These are phyloP conservation scores for Aspergillus ustus DNA, from an alignment of 2,329 filamentous ascomycete genomes.

Conservation along the genomic window DNA sequence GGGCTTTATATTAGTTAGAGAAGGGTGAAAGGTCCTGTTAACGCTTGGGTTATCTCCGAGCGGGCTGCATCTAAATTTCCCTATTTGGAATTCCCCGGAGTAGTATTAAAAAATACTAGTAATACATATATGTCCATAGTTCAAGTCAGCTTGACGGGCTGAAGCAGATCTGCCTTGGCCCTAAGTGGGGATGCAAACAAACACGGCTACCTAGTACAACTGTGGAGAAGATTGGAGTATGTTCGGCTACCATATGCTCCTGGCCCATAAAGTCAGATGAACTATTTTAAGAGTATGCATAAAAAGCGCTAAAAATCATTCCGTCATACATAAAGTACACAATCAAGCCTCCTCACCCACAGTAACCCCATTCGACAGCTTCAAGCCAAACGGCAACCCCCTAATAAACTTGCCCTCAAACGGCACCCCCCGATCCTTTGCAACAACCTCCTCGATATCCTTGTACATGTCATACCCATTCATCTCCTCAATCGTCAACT, in stretches of 20 bases:
- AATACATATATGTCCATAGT: too few species aligned
- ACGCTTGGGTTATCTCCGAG: too few species aligned
- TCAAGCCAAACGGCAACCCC: constrained; percentile 54
- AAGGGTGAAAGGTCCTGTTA: too few species aligned
- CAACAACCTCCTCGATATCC: constrained; percentile 58
- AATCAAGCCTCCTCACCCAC: constrained; percentile 34
- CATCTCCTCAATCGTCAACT: constrained; percentile 72
- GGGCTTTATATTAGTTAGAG: too few species aligned
- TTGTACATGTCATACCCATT: constrained; percentile 67
- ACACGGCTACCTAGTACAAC: too few species aligned
- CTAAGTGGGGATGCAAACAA: too few species aligned
- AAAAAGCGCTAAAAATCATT: neutral
- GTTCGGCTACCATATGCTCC: neutral
- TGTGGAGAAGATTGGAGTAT: neutral
- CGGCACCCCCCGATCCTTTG: constrained; percentile 28
- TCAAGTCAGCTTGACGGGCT: too few species aligned
- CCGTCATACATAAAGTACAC: neutral
- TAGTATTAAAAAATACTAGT: too few species aligned
- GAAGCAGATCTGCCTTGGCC: too few species aligned
- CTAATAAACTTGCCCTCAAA: constrained; percentile 48
- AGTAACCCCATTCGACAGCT: constrained; percentile 37
- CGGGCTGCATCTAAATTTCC: too few species aligned
- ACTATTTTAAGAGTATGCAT: neutral
- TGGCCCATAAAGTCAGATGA: neutral
- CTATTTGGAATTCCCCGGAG: too few species aligned